Percentiles rank a stretch among this genome's conserved stretches.
phyloP scores from a whole-genome alignment of 176 grass and related monocot genomes.

The Zoysia japonica region DNA sequence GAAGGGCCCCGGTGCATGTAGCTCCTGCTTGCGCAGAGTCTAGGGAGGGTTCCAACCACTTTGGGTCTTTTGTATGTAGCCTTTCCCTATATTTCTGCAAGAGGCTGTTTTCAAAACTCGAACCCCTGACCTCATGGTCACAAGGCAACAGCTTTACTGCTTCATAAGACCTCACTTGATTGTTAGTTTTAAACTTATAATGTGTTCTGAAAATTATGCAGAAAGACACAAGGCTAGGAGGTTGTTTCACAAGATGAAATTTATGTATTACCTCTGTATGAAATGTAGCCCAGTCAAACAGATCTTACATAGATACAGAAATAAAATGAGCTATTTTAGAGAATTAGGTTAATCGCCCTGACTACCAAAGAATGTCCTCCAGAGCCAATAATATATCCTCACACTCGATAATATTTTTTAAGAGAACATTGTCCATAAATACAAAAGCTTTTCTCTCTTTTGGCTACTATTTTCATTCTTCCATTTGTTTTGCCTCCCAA shows the following conservation, averaged over 20 bases:
- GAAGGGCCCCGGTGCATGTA: too few relatives aligned
- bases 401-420: not conserved
- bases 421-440: not conserved
- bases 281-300: not conserved
- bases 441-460: not conserved
- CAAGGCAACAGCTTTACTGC: too few relatives aligned
- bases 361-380: slow-evolving; percentile 6
- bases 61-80: too few relatives aligned
- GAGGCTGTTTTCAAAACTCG: too few relatives aligned
- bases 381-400: not conserved
- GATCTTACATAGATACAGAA: not conserved
- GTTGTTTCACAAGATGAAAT: slow-evolving; percentile 4
- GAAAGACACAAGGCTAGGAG: not conserved
- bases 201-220: not conserved
- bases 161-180: too few relatives aligned
- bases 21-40: too few relatives aligned
- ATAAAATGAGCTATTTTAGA: not conserved
- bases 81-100: too few relatives aligned
- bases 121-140: too few relatives aligned
- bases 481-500: not conserved
- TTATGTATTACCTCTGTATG: not conserved
- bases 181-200: not conserved
- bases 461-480: not conserved
- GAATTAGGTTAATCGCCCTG: not conserved
- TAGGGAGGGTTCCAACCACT: too few relatives aligned